Evolutionary conservation across 306 rosid species (phyloP).

Genomic region (Sindora glabra): DNA sequence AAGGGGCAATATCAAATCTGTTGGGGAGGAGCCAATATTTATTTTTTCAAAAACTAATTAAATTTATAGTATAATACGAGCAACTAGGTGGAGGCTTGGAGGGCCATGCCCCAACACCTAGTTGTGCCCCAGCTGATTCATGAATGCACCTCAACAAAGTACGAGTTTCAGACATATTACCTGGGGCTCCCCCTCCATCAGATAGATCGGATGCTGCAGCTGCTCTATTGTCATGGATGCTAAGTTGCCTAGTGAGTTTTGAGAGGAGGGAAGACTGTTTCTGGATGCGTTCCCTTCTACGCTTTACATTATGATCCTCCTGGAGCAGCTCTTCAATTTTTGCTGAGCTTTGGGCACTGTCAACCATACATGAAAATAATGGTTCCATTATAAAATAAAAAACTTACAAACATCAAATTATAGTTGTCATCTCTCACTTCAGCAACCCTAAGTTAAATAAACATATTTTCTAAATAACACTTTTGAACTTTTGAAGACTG

Average conservation of each 20-base stretch:
- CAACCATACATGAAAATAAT: slow-evolving; percentile 9
- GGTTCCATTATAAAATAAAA: neutral
- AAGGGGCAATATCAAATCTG: too few relatives aligned
- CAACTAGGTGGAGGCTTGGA: too few relatives aligned
- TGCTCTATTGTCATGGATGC: slow-evolving; percentile 45
- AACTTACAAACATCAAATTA: neutral
- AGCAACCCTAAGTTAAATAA: too few relatives aligned
- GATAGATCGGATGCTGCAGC: slow-evolving; percentile 42
- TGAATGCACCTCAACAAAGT: neutral
- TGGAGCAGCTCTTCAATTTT: slow-evolving; percentile 45
- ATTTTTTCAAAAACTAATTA: too few relatives aligned
- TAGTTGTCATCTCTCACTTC: too few relatives aligned
- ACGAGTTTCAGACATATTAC: slow-evolving; percentile 24
- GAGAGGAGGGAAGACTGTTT: slow-evolving; percentile 53
- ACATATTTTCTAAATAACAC: too few relatives aligned
- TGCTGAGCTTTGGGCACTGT: slow-evolving; percentile 44
- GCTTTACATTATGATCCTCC: slow-evolving; percentile 39
- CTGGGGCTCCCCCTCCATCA: slow-evolving; percentile 31
- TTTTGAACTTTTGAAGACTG: neutral
- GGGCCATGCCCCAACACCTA: too few relatives aligned
- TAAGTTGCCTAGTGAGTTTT: slow-evolving; percentile 39
- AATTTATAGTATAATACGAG: too few relatives aligned
- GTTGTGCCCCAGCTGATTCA: slow-evolving; percentile 2
- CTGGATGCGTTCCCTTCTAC: slow-evolving; percentile 44
- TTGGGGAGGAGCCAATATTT: too few relatives aligned